Evolutionary conservation across 257 asterid genomes (phyloP).

Genomic region (Thymus quinquecostatus): DNA sequence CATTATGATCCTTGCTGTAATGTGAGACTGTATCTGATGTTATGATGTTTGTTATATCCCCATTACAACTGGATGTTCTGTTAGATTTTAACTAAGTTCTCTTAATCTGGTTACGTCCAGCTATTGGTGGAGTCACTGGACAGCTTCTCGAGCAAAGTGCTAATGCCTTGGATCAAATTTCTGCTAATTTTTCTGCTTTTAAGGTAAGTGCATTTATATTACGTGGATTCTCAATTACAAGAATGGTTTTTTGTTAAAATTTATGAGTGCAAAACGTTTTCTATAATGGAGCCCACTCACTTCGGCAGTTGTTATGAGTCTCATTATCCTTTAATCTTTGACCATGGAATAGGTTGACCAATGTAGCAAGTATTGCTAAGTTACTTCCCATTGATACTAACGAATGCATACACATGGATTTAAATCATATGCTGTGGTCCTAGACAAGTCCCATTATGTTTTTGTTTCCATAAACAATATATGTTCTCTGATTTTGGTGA

Average conservation of each 20-base stretch:
- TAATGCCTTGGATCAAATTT: constrained; percentile 75
- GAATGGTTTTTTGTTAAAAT: background rate
- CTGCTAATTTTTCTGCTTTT: constrained; percentile 65
- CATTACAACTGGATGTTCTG: constrained; percentile 5
- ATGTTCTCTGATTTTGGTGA: constrained; percentile 17
- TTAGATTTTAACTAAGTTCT: background rate
- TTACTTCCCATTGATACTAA: background rate
- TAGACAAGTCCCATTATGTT: constrained; percentile 7
- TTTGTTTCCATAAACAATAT: constrained; percentile 12
- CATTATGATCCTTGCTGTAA: constrained; percentile 11
- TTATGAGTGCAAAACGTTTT: background rate
- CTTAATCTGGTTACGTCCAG: constrained; percentile 50
- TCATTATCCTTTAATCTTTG: constrained; percentile 1
- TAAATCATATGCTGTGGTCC: constrained; percentile 18
- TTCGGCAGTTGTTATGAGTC: background rate
- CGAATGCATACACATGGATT: background rate
- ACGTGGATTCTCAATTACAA: background rate
- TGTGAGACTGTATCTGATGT: constrained; percentile 16
- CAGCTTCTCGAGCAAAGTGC: constrained; percentile 81
- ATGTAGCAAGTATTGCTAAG: constrained; percentile 15
- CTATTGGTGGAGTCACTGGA: constrained; percentile 75
- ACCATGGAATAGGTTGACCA: constrained; percentile 20
- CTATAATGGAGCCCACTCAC: background rate
- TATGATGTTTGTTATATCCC: background rate
- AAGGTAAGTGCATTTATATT: constrained; percentile 50